These are phyloP conservation scores for Zelonia costaricensis DNA, from an alignment of 208 protist genomes.

Conservation along the genomic window DNA sequence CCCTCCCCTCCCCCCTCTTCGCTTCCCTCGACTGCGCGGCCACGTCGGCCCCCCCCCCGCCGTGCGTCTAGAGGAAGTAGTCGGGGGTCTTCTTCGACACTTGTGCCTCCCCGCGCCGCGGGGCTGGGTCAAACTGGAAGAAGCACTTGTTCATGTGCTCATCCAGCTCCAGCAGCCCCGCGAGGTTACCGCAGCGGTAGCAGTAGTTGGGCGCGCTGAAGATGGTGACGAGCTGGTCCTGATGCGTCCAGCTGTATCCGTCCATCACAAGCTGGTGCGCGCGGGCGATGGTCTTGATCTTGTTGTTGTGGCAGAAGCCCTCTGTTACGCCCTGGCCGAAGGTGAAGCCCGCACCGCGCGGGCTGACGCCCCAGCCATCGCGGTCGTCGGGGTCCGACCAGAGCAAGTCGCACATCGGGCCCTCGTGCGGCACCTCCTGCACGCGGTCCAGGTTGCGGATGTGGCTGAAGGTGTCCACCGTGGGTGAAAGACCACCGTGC, in stretches of 20 bases:
- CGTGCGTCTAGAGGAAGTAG: conserved; percentile 95
- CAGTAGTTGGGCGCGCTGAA: conserved; percentile 99
- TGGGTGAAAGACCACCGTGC: conserved; percentile 96
- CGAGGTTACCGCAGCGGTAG: conserved; percentile 98
- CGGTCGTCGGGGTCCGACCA: conserved; percentile 99
- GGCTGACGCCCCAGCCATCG: conserved; percentile 97
- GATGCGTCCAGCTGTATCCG: conserved; percentile 98
- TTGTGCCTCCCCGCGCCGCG: conserved; percentile 96
- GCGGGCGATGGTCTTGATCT: conserved; percentile 95
- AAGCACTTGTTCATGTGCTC: conserved; percentile 99
- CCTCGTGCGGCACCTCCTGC: conserved; percentile 99
- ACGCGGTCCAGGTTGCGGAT: conserved; percentile 96
- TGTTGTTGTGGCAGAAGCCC: conserved; percentile 99
- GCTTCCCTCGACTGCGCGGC: not conserved
- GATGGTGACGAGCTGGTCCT: conserved; percentile 98
- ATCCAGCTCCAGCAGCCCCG: conserved; percentile 98
- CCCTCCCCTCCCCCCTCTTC: not conserved
- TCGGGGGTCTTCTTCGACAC: conserved; percentile 98
- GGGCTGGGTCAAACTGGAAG: conserved; percentile 99
- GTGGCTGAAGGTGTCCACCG: conserved; percentile 93
- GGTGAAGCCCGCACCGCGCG: conserved; percentile 97
- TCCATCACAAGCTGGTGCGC: conserved; percentile 98
- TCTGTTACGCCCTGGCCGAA: conserved; percentile 98
- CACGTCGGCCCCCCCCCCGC: not conserved
- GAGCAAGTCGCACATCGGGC: conserved; percentile 98